A percentile compares a stretch with the other conserved stretches of the same genome.
Conservation (phyloP, 2,329 filamentous ascomycete species). For the Diatrype stigma region DNA sequence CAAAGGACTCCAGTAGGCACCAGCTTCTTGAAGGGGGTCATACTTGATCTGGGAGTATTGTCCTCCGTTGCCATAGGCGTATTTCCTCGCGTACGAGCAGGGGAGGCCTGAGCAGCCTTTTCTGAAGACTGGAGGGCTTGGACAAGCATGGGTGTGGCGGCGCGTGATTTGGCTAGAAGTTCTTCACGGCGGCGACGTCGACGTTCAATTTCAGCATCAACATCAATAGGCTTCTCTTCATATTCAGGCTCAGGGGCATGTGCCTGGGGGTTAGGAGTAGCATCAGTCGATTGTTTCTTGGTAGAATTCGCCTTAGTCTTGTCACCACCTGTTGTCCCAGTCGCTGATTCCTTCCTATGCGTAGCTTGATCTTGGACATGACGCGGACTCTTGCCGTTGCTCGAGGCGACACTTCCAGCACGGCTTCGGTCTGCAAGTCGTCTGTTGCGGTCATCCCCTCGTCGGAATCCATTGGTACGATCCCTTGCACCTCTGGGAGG, state of each 20-base stretch:
- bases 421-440: constrained; percentile 26
- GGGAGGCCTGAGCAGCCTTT: constrained; percentile 53
- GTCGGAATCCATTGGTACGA: constrained; percentile 17
- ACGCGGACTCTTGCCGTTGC: constrained; percentile 42
- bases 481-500: constrained; percentile 23
- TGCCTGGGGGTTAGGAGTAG: constrained; percentile 15
- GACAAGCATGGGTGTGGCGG: constrained; percentile 68
- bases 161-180: constrained; percentile 76
- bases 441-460: constrained; percentile 18
- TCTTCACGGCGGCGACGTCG: constrained; percentile 81
- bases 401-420: constrained; percentile 35
- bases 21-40: constrained; percentile 19
- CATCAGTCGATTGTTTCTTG: constrained; percentile 53
- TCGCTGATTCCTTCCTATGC: constrained; percentile 60
- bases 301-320: constrained; percentile 66
- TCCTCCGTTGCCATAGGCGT: constrained; percentile 35
- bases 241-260: constrained; percentile 35
- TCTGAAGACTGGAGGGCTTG: constrained; percentile 66
- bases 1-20: neutral
- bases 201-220: constrained; percentile 79
- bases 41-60: constrained; percentile 46
- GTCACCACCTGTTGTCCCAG: constrained; percentile 53
- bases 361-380: constrained; percentile 53
- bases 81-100: constrained; percentile 41
- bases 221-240: constrained; percentile 62